Conservation (phyloP, 306 rosid species). For the Vicia faba region DNA sequence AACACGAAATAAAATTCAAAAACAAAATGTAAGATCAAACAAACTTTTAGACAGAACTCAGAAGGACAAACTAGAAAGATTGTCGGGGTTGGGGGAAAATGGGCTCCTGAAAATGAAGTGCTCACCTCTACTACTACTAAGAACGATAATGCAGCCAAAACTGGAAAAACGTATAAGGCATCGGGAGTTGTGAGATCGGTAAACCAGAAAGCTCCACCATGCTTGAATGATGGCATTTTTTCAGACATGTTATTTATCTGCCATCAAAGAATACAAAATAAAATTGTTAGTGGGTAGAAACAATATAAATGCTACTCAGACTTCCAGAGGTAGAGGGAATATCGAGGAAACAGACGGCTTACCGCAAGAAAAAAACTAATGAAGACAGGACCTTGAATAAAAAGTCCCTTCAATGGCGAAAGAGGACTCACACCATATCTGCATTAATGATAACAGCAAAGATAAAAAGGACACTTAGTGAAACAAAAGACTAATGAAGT, state of each 20-base stretch:
- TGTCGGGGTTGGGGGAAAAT: background rate
- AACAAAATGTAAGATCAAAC: conserved; percentile 7
- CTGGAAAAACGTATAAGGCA: conserved; percentile 64
- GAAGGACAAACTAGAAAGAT: conserved; percentile 29
- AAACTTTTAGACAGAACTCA: conserved; percentile 23
- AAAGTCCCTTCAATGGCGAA: conserved; percentile 80
- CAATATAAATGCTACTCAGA: conserved; percentile 24
- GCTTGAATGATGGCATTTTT: conserved; percentile 83
- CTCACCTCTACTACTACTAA: conserved; percentile 87
- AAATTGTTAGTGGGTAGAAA: conserved; percentile 33
- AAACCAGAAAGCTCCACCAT: conserved; percentile 93
- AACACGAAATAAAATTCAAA: conserved; percentile 19
- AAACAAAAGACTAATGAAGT: conserved; percentile 29
- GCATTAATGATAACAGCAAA: conserved; percentile 42
- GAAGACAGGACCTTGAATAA: conserved; percentile 81
- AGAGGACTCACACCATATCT: conserved; percentile 84
- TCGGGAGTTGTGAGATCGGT: conserved; percentile 88
- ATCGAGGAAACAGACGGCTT: conserved; percentile 44
- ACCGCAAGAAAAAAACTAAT: conserved; percentile 91
- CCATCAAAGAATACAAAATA: conserved; percentile 38
- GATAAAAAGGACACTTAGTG: conserved; percentile 33
- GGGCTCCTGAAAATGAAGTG: conserved; percentile 8
- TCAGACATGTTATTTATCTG: conserved; percentile 89
- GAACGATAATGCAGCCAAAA: conserved; percentile 77
- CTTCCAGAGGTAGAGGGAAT: conserved; percentile 17